Conservation (phyloP, 2,329 filamentous ascomycete genomes). For the Xylariaceae sp. region DNA sequence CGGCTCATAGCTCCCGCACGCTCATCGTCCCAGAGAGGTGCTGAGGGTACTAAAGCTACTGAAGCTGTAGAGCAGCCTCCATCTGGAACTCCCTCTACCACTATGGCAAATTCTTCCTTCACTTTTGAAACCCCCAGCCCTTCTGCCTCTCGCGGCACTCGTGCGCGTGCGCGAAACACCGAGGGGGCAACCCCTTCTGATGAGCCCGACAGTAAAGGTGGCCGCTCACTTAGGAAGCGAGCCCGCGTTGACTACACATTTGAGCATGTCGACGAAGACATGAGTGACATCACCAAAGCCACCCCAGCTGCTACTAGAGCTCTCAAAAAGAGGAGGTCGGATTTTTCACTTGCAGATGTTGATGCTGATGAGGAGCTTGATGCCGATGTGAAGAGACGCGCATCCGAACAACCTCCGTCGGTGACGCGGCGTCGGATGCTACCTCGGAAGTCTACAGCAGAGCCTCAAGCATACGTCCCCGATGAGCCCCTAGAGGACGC, state of each 20-base stretch:
- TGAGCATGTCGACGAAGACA: conserved; percentile 47
- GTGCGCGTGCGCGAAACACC: conserved; percentile 40
- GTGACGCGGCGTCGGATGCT: conserved; percentile 19
- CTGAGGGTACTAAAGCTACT: conserved; percentile 4
- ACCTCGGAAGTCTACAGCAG: conserved; percentile 23
- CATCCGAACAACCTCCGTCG: conserved; percentile 25
- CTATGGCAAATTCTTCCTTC: conserved; percentile 19
- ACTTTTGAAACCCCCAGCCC: conserved; percentile 26
- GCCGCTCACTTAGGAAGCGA: conserved; percentile 54
- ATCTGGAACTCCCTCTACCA: conserved; percentile 17
- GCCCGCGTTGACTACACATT: conserved; percentile 54
- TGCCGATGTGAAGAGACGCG: conserved; percentile 23
- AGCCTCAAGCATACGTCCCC: conserved; percentile 22
- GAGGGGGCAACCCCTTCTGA: conserved; percentile 35
- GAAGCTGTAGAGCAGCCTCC: conserved; percentile 13
- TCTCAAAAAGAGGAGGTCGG: conserved; percentile 27
- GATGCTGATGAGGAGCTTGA: conserved; percentile 22
- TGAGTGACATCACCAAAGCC: conserved; percentile 18
- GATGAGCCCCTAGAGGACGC: conserved; percentile 35
- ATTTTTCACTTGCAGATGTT: conserved; percentile 17
- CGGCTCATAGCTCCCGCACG: conserved; percentile 19
- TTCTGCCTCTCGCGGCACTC: conserved; percentile 33
- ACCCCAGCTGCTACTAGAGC: conserved; percentile 21
- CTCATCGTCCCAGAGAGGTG: conserved; percentile 15
- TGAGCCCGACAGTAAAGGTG: conserved; percentile 49